Evolutionary conservation across 805 yeast species (phyloP).

Genomic region (Ogataea dorogensis): DNA sequence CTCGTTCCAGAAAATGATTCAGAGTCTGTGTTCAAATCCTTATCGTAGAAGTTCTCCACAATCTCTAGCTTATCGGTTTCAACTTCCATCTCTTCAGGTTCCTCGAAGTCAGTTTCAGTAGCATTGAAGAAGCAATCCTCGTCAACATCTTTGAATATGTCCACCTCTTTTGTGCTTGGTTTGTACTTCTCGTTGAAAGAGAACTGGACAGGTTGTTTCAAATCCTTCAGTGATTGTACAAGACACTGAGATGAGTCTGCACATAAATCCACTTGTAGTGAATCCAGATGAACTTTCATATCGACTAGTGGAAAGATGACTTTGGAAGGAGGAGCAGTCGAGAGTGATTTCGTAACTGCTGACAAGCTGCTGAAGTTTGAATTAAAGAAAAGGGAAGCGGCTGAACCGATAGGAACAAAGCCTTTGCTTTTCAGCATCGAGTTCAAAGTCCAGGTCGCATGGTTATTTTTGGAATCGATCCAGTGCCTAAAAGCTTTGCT

Average conservation of each 20-base stretch:
- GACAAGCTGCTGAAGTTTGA: slow-evolving; percentile 13
- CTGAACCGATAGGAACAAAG: slow-evolving; percentile 49
- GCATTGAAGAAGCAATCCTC: slow-evolving; percentile 30
- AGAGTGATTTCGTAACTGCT: slow-evolving; percentile 13
- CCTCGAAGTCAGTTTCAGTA: neutral
- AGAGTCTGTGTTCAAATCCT: slow-evolving; percentile 15
- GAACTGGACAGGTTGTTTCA: slow-evolving; percentile 65
- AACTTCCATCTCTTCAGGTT: neutral
- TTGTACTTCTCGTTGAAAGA: slow-evolving; percentile 60
- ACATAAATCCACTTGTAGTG: slow-evolving; percentile 55
- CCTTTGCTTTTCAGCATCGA: slow-evolving; percentile 47
- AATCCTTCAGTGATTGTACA: slow-evolving; percentile 62
- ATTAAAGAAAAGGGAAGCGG: slow-evolving; percentile 40
- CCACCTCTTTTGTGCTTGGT: slow-evolving; percentile 35
- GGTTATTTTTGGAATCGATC: slow-evolving; percentile 19
- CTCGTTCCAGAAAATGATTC: slow-evolving; percentile 14
- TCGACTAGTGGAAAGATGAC: slow-evolving; percentile 36
- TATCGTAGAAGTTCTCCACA: slow-evolving; percentile 32
- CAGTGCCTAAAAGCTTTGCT: slow-evolving; percentile 24
- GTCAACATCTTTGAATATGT: slow-evolving; percentile 44
- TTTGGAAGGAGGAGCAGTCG: neutral
- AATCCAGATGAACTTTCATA: slow-evolving; percentile 48
- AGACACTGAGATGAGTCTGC: slow-evolving; percentile 83
- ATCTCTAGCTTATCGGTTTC: slow-evolving; percentile 19
- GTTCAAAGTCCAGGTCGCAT: slow-evolving; percentile 40